Base-by-base conservation (phyloP, 768 basidiomycete species). In the Kwoniella dendrophila region DNA sequence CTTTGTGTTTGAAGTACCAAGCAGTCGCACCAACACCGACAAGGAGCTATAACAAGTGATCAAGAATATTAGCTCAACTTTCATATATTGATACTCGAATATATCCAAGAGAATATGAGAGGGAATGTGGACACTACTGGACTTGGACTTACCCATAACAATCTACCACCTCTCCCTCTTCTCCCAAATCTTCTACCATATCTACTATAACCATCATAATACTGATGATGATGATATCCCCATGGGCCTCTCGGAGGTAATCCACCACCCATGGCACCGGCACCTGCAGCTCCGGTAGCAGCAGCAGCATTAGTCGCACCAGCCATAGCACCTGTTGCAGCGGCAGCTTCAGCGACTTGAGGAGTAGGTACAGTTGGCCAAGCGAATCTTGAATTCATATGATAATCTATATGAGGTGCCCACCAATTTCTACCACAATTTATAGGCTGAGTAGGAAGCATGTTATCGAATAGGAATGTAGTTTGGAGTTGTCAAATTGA, bases 91-190 rank as follows among this genome's bases (percentile, higher is more conserved):
- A 18, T 38, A 38, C 36, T 38, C 8, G 36, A 8, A 18, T 38
- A 38, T 8, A 8, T 8, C 18, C 8, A 38, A 38, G 36, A 38
- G 36, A 38, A 8, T 18, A 18, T 38, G 38, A 40, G 20, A 20
- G 16, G 12, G 38, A 40, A 1, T 14, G 38, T 14, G 20, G 38
- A 53, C 38, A 11, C 7, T 20, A 16, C 34, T 22, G 24, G 7
- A 10, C 32, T n/a, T n/a, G n/a, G n/a, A 62, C 68, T 56, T 47
- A 69, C 68, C 61, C 64, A 69, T 34, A 69, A 22, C 24, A 66
- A 52, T 20, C 68, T 36, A 20, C 64, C 44, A 41, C 63, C 44
- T 20, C 53, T 7, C 3, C 30, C 34, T 38, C 62, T 12, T 52
- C 62, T 40, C 30, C 63, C 63, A 14, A 30, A 54, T 26, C 63